These are phyloP conservation scores for Selaginella moellendorffii DNA, from an alignment of 75 land plant genomes.

Conservation along the genomic window DNA sequence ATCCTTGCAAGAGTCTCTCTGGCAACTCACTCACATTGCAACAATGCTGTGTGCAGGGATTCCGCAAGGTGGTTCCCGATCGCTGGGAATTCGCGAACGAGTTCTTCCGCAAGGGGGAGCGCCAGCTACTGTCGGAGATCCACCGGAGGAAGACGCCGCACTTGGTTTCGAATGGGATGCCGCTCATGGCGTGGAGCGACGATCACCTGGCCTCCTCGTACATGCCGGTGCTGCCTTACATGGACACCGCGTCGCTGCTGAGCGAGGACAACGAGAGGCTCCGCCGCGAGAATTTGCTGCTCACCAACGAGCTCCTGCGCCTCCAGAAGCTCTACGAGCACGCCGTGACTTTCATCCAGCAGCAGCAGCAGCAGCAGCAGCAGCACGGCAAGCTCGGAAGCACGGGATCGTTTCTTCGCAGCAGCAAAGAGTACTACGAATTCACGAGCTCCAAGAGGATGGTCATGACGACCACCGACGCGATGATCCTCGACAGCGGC, in stretches of 20 bases:
- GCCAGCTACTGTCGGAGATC: conserved; percentile 55
- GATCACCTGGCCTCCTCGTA: neutral
- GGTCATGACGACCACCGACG: neutral
- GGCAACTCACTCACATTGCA: too few relatives aligned
- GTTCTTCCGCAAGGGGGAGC: conserved; percentile 52
- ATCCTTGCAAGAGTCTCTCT: too few relatives aligned
- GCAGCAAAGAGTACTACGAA: neutral
- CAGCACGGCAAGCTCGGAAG: neutral
- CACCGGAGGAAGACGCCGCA: conserved; percentile 61
- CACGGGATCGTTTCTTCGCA: neutral
- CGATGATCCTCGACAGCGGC: too few relatives aligned
- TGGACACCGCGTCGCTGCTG: conserved; percentile 8
- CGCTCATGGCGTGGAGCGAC: conserved; percentile 11
- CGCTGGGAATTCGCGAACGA: conserved; percentile 93
- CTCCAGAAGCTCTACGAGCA: conserved; percentile 74
- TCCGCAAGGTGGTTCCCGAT: conserved; percentile 70
- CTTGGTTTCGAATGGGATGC: too few relatives aligned
- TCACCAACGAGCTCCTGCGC: conserved; percentile 45
- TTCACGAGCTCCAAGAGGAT: neutral
- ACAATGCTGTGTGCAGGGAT: too few relatives aligned
- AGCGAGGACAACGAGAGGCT: conserved; percentile 68
- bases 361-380: conserved; percentile 14
- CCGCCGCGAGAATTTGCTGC: conserved; percentile 41
- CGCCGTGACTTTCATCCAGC: conserved; percentile 26
- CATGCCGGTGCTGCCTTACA: neutral